Evolutionary conservation across 257 asterid species (phyloP).

Genomic region (Gentiana dahurica): DNA sequence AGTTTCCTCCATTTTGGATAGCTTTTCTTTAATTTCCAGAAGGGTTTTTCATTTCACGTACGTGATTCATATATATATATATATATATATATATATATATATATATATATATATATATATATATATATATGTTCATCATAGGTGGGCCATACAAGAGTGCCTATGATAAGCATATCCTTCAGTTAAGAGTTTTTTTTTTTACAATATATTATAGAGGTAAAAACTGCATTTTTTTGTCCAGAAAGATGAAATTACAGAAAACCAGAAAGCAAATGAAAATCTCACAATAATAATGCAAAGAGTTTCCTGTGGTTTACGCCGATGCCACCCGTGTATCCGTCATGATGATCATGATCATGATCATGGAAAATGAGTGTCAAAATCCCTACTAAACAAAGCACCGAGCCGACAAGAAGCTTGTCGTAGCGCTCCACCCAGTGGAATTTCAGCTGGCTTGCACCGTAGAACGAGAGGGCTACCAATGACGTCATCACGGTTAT

Average conservation of each 20-base stretch:
- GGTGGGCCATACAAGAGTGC: too few species aligned
- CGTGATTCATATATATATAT: too few species aligned
- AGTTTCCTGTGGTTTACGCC: slow-evolving; percentile 61
- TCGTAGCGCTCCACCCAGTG: slow-evolving; percentile 97
- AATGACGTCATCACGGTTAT: slow-evolving; percentile 89
- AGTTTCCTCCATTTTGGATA: too few species aligned
- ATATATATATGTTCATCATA: too few species aligned
- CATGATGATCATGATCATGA: slow-evolving; percentile 55
- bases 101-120: too few species aligned
- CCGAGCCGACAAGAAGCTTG: slow-evolving; percentile 94
- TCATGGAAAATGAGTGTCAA: slow-evolving; percentile 84
- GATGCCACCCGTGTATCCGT: slow-evolving; percentile 21
- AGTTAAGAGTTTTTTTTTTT: too few species aligned
- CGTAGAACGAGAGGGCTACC: slow-evolving; percentile 93
- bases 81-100: too few species aligned
- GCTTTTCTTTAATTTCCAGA: too few species aligned
- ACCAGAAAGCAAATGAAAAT: neutral
- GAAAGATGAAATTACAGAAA: neutral
- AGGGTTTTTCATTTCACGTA: too few species aligned
- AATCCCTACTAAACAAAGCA: slow-evolving; percentile 77
- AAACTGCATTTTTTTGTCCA: neutral
- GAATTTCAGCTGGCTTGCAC: slow-evolving; percentile 97
- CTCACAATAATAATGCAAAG: slow-evolving; percentile 18
- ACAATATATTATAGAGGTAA: too few species aligned
- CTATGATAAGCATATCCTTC: too few species aligned